Evolutionary conservation across 495 filamentous ascomycete genomes (phyloP).

Genomic region (Penicillium turbatum): DNA sequence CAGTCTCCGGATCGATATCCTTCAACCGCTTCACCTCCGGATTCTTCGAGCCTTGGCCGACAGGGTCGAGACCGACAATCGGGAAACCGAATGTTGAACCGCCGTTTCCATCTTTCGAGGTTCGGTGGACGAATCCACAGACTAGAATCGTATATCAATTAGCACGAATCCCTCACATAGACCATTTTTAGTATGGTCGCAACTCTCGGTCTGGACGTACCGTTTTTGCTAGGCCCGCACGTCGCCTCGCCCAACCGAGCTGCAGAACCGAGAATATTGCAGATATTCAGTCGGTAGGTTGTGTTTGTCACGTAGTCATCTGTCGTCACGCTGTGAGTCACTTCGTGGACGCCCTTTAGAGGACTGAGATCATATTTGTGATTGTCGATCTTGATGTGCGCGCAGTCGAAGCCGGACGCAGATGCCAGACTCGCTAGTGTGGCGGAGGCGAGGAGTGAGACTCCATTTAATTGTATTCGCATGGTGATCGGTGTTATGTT

Average conservation of each 20-base stretch:
- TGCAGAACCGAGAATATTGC: slow-evolving; percentile 55
- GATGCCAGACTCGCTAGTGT: slow-evolving; percentile 39
- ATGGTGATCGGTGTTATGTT: slow-evolving; percentile 22
- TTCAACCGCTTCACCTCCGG: slow-evolving; percentile 60
- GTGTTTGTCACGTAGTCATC: slow-evolving; percentile 56
- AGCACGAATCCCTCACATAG: neutral
- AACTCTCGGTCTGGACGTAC: slow-evolving; percentile 19
- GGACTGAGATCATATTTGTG: slow-evolving; percentile 60
- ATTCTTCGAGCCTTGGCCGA: slow-evolving; percentile 51
- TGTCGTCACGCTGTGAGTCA: slow-evolving; percentile 52
- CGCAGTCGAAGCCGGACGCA: slow-evolving; percentile 57
- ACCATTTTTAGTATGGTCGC: neutral
- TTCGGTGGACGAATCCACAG: slow-evolving; percentile 67
- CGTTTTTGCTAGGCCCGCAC: slow-evolving; percentile 53
- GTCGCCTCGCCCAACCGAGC: slow-evolving; percentile 57
- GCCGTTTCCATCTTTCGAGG: slow-evolving; percentile 38
- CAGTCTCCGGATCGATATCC: slow-evolving; percentile 54
- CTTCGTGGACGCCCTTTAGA: slow-evolving; percentile 72
- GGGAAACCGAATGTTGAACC: slow-evolving; percentile 48
- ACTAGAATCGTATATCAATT: slow-evolving; percentile 44
- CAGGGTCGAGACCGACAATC: slow-evolving; percentile 65
- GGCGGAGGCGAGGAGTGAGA: slow-evolving; percentile 46
- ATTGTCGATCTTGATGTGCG: slow-evolving; percentile 51
- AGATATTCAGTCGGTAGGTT: slow-evolving; percentile 88
- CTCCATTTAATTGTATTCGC: slow-evolving; percentile 35